Evolutionary conservation across 139 green algal genomes (phyloP), one percentile per base, ranked within the genome.

Genomic region (Chlamydomonas asymmetrica): DNA sequence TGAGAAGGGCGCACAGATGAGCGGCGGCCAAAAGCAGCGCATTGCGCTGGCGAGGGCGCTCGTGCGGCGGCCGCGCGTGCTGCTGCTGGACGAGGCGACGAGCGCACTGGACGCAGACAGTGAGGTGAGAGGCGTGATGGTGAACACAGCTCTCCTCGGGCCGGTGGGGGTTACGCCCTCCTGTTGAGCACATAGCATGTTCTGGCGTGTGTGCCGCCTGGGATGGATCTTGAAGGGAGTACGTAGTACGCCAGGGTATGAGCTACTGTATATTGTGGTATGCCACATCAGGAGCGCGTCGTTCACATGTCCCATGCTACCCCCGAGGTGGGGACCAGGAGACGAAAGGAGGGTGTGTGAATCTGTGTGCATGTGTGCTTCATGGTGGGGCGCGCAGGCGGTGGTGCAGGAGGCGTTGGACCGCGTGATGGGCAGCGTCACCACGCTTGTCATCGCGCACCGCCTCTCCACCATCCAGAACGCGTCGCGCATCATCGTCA

Each of bases 21-120:
- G 63, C 10, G 95, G 95, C 5, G 94, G 89, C 5, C 88, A 96
- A 83, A 95, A 94, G 86, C 94, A 98, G 86, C 88, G 94, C n/a
- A 91, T 98, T 25, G 94, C 94, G 40, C 97, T 98, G 40, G 95
- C 95, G 0, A 75, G 95, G 0, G 95, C 95, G 16, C 86, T 98
- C 5, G 79, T 97, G 20, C 84, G 90, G 35, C 71, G 88, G 45
- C 92, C 94, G 49, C 56, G 84, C 13, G 76, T 97, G 40, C 71
- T 88, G 69, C 67, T 88, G 63, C 77, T 90, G 29, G 85, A 87
- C 62, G 85, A 91, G 67, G 67, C 67, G 9, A 74, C 67, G 8
- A 80, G 43, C 40, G 88, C 90, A 3, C 66, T 94, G 61, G 88
- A 94, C 63, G 87, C 88, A 31, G 88, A 93, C 70, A 81, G 73